These are phyloP conservation scores for Thraustochytrium striatum DNA, from an alignment of 352 stramenopile genomes.

Conservation along the genomic window DNA sequence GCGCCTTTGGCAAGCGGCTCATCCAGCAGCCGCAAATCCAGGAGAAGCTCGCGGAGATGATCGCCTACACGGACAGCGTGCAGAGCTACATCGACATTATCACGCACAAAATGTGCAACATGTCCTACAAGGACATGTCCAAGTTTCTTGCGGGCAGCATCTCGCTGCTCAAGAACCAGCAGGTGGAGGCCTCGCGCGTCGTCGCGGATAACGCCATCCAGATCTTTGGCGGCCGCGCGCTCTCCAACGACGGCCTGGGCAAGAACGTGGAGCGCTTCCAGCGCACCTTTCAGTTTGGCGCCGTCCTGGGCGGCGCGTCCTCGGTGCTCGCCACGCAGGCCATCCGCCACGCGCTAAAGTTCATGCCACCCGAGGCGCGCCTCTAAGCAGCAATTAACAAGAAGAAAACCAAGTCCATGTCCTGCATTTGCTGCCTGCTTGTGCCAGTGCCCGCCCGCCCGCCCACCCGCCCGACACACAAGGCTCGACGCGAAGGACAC, in stretches of 20 bases:
- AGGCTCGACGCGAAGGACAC: no score
- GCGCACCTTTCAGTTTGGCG: slow-evolving; percentile 45
- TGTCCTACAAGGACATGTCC: slow-evolving; percentile 42
- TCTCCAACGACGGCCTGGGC: slow-evolving; percentile 29
- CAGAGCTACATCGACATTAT: slow-evolving; percentile 26
- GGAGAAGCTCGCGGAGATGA: slow-evolving; percentile 40
- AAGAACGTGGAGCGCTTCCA: slow-evolving; percentile 44
- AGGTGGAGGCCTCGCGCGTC: slow-evolving; percentile 31
- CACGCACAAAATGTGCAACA: slow-evolving; percentile 42
- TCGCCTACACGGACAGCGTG: slow-evolving; percentile 8
- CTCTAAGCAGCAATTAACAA: not conserved
- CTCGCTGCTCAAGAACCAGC: slow-evolving; percentile 46
- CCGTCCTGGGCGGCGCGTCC: slow-evolving; percentile 21
- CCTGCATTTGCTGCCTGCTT: no score
- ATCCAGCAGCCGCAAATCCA: slow-evolving; percentile 47
- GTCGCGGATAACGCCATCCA: slow-evolving; percentile 42
- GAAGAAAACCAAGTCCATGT: not conserved
- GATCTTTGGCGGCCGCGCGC: slow-evolving; percentile 47
- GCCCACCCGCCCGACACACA: no score
- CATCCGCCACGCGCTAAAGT: slow-evolving; percentile 26
- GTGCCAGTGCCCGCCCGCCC: no score
- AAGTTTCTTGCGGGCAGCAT: slow-evolving; percentile 35
- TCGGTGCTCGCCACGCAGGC: slow-evolving; percentile 26
- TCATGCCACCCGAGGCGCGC: not conserved
- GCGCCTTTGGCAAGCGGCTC: slow-evolving; percentile 45